Percentiles rank a stretch among this genome's conserved stretches.
These are phyloP conservation scores for Flaveria bidentis DNA, from an alignment of 129 eudicot species.

Conservation along the genomic window DNA sequence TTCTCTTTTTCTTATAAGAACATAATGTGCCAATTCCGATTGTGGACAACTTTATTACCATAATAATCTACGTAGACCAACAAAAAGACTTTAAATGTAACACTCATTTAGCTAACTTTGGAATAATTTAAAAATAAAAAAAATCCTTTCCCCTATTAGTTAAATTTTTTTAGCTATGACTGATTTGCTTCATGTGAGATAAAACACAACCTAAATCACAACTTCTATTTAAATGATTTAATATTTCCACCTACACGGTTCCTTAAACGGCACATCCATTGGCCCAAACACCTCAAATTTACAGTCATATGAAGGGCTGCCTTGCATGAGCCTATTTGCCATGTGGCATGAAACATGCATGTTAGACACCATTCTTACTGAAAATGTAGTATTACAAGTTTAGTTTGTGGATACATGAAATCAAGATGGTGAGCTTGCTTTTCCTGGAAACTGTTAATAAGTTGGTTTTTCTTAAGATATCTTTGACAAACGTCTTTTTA, in stretches of 20 bases:
- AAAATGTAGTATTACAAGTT: neutral
- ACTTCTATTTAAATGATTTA: too few species aligned
- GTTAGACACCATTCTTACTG: neutral
- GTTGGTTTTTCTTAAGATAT: neutral
- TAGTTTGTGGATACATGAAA: neutral
- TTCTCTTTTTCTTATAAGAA: too few species aligned
- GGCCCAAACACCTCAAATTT: neutral
- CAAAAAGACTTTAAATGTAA: too few species aligned
- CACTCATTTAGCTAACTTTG: too few species aligned
- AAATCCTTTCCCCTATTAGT: too few species aligned
- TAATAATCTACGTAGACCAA: too few species aligned
- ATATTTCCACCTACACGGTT: too few species aligned
- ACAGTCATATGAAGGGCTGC: neutral
- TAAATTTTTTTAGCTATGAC: neutral
- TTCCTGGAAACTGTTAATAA: neutral
- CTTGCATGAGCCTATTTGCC: neutral
- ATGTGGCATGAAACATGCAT: neutral
- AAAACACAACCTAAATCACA: neutral
- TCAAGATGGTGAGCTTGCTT: neutral
- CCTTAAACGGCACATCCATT: too few species aligned
- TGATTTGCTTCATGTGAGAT: neutral
- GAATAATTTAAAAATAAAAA: too few species aligned
- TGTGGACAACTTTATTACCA: too few species aligned
- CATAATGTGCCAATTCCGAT: too few species aligned
- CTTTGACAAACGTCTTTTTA: neutral